Percentiles rank a stretch among this genome's conserved stretches.
Evolutionary conservation across 164 flowering plant genomes (phyloP).

Genomic region (Aristolochia fimbriata): DNA sequence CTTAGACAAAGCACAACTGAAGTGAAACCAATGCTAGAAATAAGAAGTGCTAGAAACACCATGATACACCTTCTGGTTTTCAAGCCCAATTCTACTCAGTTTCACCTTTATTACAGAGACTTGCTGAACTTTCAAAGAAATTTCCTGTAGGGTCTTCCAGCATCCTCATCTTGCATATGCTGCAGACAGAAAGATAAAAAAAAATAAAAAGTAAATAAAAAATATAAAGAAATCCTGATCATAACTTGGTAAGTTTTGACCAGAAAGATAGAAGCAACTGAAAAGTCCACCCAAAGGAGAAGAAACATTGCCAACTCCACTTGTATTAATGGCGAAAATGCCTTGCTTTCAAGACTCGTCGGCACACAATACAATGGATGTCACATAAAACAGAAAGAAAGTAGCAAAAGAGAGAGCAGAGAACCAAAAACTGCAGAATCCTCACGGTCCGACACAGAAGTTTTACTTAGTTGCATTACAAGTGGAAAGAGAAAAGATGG

Average conservation of each 20-base stretch:
- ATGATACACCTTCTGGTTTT: background rate
- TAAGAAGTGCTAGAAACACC: too few relatives aligned
- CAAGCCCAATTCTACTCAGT: constrained; percentile 6
- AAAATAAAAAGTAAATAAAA: background rate
- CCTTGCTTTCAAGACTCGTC: too few relatives aligned
- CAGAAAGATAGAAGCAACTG: too few relatives aligned
- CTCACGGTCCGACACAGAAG: too few relatives aligned
- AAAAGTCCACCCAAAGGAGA: background rate
- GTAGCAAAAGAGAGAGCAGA: too few relatives aligned
- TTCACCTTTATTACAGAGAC: constrained; percentile 27
- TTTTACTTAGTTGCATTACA: too few relatives aligned
- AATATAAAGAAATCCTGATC: background rate
- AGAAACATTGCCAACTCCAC: background rate
- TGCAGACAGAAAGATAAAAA: constrained; percentile 17
- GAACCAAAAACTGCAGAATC: too few relatives aligned
- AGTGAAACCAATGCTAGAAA: too few relatives aligned
- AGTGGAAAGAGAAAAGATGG: too few relatives aligned
- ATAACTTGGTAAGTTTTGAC: background rate
- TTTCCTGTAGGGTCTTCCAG: constrained; percentile 70
- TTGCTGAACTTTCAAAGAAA: constrained; percentile 28
- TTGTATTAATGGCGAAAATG: background rate
- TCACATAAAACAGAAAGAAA: too few relatives aligned
- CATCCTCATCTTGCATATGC: constrained; percentile 92
- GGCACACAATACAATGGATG: too few relatives aligned
- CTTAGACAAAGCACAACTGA: too few relatives aligned